Evolutionary conservation across 2,329 filamentous ascomycete genomes (phyloP).

Genomic region (Aspergillus pseudotamarii): DNA sequence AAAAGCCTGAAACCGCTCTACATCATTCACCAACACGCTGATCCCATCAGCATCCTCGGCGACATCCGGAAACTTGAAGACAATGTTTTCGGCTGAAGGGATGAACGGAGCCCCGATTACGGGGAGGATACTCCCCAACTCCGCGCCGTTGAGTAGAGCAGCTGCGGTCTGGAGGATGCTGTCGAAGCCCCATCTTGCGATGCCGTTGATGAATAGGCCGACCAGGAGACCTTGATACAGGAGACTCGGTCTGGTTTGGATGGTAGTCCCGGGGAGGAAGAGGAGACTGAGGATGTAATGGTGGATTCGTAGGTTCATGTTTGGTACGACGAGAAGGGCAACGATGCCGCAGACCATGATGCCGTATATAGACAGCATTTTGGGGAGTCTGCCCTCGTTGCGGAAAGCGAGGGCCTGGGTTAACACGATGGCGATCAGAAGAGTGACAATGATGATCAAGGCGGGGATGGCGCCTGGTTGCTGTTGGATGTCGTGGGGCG

Average conservation of each 20-base stretch:
- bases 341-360: slow-evolving; percentile 48
- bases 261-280: slow-evolving; percentile 59
- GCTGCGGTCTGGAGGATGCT: slow-evolving; percentile 60
- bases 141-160: slow-evolving; percentile 46
- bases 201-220: slow-evolving; percentile 65
- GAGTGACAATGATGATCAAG: slow-evolving; percentile 55
- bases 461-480: slow-evolving; percentile 63
- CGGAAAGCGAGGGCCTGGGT: slow-evolving; percentile 61
- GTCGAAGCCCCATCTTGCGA: slow-evolving; percentile 66
- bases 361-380: slow-evolving; percentile 47
- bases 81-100: slow-evolving; percentile 31
- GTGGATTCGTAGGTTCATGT: slow-evolving; percentile 64
- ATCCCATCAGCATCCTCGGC: slow-evolving; percentile 53
- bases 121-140: slow-evolving; percentile 37
- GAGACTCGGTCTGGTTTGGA: slow-evolving; percentile 62
- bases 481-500: slow-evolving; percentile 62
- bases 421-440: slow-evolving; percentile 55
- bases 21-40: slow-evolving; percentile 63
- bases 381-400: slow-evolving; percentile 59
- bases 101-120: slow-evolving; percentile 26
- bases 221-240: slow-evolving; percentile 64
- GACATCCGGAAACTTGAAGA: slow-evolving; percentile 39
- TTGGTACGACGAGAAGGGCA: slow-evolving; percentile 56
- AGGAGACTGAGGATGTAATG: slow-evolving; percentile 65
- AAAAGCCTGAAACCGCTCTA: slow-evolving; percentile 60